Evolutionary conservation across 2,329 filamentous ascomycete species (phyloP), one percentile per base, ranked within the genome.

Genomic region (Akanthomyces uredinophilus): DNA sequence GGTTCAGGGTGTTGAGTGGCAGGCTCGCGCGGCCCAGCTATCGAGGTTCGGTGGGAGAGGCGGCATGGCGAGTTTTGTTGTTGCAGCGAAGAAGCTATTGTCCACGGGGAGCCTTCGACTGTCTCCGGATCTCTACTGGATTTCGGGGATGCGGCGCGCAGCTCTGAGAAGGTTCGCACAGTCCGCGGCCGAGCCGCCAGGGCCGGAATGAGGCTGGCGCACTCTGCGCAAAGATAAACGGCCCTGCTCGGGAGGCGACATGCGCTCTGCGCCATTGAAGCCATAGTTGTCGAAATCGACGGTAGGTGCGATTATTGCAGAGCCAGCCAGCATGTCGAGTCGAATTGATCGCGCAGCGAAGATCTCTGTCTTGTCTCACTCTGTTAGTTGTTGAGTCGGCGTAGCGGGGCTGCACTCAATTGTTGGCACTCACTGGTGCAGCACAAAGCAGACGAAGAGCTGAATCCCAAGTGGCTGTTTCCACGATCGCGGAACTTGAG

Each of bases 181-280:
- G 32, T 16, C 20, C 37, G 46, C 14, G 58, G 50, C 5, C 60
- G 46, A 32, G 27, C 37, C 13, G 55, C 53, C 13, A 63, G 55
- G 29, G 63, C 52, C 24, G 62, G 50, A 7, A 58, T 27, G 13
- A 51, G 54, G 20, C 56, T 47, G 29, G 56, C 61, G 5, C 62
- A 51, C 44, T 67, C 66, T 35, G 61, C 50, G 24, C 65, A 66
- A 39, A 66, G 57, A 29, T 65, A 55, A 35, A 61, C 64, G 35
- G 60, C 66, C 53, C 64, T 64, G 14, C 62, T 63, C n/a, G 67
- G 66, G 6, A 67, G 65, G 63, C 67, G 63, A 22, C 67, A 61
- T 29, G 65, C 64, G 51, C 49, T 64, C 49, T 63, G 66, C 49
- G 64, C 64, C 14, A 70, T 41, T 20, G 64, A 64, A 18, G 68